Evolutionary conservation across 1,284 basidiomycete genomes (phyloP), one percentile per base, ranked within the genome.

Genomic region (Schizopora paradoxa): DNA sequence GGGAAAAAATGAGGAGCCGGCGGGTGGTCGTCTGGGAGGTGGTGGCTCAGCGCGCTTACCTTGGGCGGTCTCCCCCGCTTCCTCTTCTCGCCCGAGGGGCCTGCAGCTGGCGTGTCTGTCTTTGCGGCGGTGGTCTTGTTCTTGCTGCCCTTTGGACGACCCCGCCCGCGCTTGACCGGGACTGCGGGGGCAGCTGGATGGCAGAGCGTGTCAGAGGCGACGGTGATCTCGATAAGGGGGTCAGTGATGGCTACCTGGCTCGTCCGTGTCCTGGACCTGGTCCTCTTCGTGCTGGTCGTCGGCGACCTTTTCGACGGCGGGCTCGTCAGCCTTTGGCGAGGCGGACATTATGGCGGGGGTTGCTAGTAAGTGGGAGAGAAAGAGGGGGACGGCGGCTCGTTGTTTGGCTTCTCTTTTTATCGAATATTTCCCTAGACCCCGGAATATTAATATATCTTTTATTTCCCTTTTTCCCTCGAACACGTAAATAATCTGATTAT

Each of bases 141-240:
- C 68, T 82, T 88, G 64, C 81, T 84, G 59, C 86, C 86, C 63
- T 82, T 86, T 51, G 86, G 86, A 53, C 86, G 77, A 43, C 86
- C 86, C 40, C 86, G 76, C 58, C 82, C 77, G 57, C 86, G 80
- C 67, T 87, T 89, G 52, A 60, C 44, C 49, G 67, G 55, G 7
- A 61, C 41, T 43, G 49, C 45, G 48, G 48, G 51, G 51, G 59
- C 59, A 59, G 55, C 49, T 32, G 44, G 36, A 49, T 28, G 11
- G 31, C 43, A 40, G 31, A 33, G 25, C 51, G 55, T 52, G 55
- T 41, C 38, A 45, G 46, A 51, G 59, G 60, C 60, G 55, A 55
- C 51, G 48, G 39, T 44, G 53, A 50, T 50, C 48, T 46, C 41
- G 49, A 52, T 52, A 51, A 52, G 51, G 48, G 50, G 38, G 49